Conservation (phyloP, 192 early-diverging fungal genomes). For the Podochytrium sp. region DNA sequence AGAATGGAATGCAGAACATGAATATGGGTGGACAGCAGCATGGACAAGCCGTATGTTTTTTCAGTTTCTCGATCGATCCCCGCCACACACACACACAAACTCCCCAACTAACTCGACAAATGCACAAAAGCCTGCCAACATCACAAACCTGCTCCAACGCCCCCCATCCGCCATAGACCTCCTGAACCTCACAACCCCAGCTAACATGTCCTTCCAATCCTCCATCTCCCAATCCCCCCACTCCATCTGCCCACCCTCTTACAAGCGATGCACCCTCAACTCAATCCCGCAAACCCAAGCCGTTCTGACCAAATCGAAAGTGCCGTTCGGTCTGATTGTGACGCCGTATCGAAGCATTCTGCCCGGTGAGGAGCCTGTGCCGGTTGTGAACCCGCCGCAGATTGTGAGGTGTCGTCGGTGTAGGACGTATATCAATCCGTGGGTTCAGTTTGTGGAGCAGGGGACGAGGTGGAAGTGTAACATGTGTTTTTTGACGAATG, state of each 20-base stretch:
- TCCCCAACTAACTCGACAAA: too few relatives aligned
- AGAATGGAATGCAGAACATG: constrained; percentile 27
- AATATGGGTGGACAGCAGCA: constrained; percentile 15
- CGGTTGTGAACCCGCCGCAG: constrained; percentile 83
- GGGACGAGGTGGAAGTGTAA: constrained; percentile 97
- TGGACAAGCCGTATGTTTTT: neutral
- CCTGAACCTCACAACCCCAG: neutral
- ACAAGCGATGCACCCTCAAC: constrained; percentile 90
- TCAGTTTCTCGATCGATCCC: too few relatives aligned
- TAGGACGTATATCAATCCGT: constrained; percentile 96
- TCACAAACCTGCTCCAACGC: constrained; percentile 27
- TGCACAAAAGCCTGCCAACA: neutral
- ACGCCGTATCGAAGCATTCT: constrained; percentile 84
- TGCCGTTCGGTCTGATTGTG: constrained; percentile 88
- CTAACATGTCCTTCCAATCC: constrained; percentile 26
- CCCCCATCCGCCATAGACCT: constrained; percentile 18
- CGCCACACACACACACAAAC: too few relatives aligned
- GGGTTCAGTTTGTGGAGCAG: constrained; percentile 92
- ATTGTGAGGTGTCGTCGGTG: constrained; percentile 95
- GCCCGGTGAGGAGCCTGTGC: constrained; percentile 78
- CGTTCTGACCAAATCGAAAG: constrained; percentile 82
- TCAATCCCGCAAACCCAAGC: constrained; percentile 82
- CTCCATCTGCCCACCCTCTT: constrained; percentile 74
- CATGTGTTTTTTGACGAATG: constrained; percentile 89
- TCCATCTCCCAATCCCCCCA: constrained; percentile 50